These are phyloP conservation scores for Claviceps pazoutovae DNA, from an alignment of 2,329 filamentous ascomycete species.

Conservation along the genomic window DNA sequence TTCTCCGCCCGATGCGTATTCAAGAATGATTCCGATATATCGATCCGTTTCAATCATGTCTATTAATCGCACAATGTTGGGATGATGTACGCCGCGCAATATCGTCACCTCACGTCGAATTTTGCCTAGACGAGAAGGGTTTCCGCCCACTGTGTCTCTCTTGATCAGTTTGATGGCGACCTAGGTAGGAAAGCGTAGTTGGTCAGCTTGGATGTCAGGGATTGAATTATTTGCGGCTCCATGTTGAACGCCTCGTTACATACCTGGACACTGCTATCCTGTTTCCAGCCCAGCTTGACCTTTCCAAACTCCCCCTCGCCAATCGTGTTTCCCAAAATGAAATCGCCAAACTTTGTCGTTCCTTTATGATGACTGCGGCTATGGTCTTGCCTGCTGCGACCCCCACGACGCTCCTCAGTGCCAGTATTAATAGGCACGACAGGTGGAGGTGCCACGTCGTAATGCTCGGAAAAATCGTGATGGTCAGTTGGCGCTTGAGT, in stretches of 20 bases:
- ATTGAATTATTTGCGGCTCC: background rate
- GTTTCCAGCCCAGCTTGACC: slow-evolving; percentile 97
- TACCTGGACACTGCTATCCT: slow-evolving; percentile 77
- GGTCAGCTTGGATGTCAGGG: background rate
- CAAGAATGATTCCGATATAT: slow-evolving; percentile 94
- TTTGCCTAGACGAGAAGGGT: slow-evolving; percentile 81
- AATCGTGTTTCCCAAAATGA: slow-evolving; percentile 87
- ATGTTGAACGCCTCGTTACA: slow-evolving; percentile 6
- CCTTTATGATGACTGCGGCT: slow-evolving; percentile 42
- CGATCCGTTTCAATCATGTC: slow-evolving; percentile 98
- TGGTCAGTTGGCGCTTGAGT: slow-evolving; percentile 19
- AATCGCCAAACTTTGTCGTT: slow-evolving; percentile 80
- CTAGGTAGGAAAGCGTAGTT: slow-evolving; percentile 24
- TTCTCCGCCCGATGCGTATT: slow-evolving; percentile 95
- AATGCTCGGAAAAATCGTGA: slow-evolving; percentile 18
- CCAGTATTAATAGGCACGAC: slow-evolving; percentile 28
- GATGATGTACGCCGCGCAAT: slow-evolving; percentile 72
- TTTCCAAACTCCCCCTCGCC: slow-evolving; percentile 98
- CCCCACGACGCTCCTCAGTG: slow-evolving; percentile 33
- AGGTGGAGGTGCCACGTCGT: slow-evolving; percentile 31
- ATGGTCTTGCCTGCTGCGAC: slow-evolving; percentile 47
- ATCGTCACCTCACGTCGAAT: slow-evolving; percentile 97
- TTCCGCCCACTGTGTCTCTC: slow-evolving; percentile 75
- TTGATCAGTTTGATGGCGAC: slow-evolving; percentile 98
- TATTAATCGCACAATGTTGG: slow-evolving; percentile 91